Evolutionary conservation across 2,329 filamentous ascomycete genomes (phyloP), one percentile per base, ranked within the genome.

Genomic region (Ustilaginoidea virens): DNA sequence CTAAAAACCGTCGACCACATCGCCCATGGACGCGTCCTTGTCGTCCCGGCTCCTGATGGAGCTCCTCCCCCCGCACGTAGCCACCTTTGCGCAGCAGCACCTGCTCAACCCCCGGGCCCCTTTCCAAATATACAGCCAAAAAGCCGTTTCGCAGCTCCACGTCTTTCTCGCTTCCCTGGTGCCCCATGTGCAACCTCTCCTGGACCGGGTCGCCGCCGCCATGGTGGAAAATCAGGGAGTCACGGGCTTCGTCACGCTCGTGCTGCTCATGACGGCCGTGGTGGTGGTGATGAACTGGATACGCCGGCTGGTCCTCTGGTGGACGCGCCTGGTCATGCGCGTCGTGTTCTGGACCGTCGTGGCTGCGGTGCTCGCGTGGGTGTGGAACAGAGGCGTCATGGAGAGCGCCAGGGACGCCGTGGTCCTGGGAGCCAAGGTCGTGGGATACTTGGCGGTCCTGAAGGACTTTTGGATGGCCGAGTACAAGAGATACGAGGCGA

Each of bases 251-350:
- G 33, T 52, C 28, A 40, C 52, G 9, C 46, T 52, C 26, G 42
- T 53, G 20, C 40, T 49, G 17, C 36, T 53, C 10, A 36, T 55
- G 31, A 53, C 76, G 25, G 40, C 74, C 17, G 54, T 74, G 31
- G 51, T 87, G 29, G 60, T 83, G 46, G 48, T 86, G 32, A 59
- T 90, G 38, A 66, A 75, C 47, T 77, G 79, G 57, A 58, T 83
- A 12, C 72, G 74, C 36, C 69, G 81, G 35, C 56, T 82, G 13
- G 61, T 92, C 33, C 58, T 83, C 45, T 92, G 75, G 58, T 83
- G 82, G 72, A 69, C 83, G 29, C 60, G 67, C n/a, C 46, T 92
- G 31, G 61, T 63, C 8, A 49, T 81, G 37, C 56, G 66, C 15
- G 39, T 83, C 23, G 49, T 68, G 2, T 71, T 83, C 37, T 90